Evolutionary conservation across 768 basidiomycete species (phyloP), one percentile per base, ranked within the genome.

Genomic region (Lepiota subincarnata): DNA sequence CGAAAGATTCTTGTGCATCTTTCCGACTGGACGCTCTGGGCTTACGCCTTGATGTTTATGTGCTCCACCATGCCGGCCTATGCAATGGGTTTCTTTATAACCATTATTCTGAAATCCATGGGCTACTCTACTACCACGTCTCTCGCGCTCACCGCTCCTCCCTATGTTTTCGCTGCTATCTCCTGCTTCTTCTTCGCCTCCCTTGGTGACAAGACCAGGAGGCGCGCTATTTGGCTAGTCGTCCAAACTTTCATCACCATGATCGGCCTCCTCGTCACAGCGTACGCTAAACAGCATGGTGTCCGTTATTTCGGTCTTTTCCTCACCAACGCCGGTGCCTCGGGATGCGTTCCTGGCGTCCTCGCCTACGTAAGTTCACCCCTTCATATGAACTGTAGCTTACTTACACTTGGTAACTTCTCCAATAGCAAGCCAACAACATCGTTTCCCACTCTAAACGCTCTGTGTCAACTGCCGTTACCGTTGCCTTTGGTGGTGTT

Each of bases 1-100:
- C 16, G 41, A 12, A 72, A 72, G 52, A 51, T 74, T 19, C n/a
- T 68, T 38, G 60, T 62, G 41, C 70, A 73, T 52, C 56, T 74
- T n/a, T 48, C 61, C 20, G 73, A 75, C 55, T 70, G 69, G 62
- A 64, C 66, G 28, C 48, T 72, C 6, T 74, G 71, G 72, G 65
- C 64, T 31, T 70, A 62, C 52, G 72, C 66, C 4, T 50, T 72
- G 20, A 72, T 75, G 72, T 72, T 72, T 53, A 61, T 73, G 63
- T 66, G 64, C 36, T 58, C 68, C 4, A 69, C 69, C 3, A 64
- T 71, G 59, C 72, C 73, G 7, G 70, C 71, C 7, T 73, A 73
- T 49, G 71, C 67, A 2, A 68, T 70, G 34, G 66, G 64, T 2
- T 64, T 67, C 53, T 74, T 74, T 59, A 58, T 67, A 14, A 67